A percentile compares a stretch with the other conserved stretches of the same genome.
Conservation (phyloP, 1,284 basidiomycete species). For the Neotropicomus parvogracilis region DNA sequence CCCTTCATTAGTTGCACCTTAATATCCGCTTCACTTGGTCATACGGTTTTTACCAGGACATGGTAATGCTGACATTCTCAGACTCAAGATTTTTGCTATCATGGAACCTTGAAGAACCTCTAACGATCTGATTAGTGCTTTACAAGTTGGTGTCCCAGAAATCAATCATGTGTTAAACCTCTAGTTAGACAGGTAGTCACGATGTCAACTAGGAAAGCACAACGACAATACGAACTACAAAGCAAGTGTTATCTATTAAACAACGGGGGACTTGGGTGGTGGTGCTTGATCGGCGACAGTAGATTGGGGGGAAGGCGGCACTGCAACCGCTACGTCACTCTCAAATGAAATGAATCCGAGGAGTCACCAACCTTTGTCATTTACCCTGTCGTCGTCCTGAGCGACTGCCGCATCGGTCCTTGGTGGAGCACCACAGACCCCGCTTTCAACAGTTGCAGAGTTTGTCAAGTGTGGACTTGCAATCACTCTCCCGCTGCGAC, state of each 20-base stretch:
- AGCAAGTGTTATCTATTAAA: background rate
- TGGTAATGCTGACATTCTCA: conserved; percentile 30
- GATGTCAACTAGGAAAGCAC: conserved; percentile 3
- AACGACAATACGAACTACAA: background rate
- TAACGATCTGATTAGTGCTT: conserved; percentile 33
- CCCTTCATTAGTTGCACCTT: conserved; percentile 32
- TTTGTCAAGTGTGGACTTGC: background rate
- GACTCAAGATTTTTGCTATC: conserved; percentile 25
- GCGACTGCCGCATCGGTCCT: background rate
- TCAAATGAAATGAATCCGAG: background rate
- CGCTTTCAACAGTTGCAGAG: background rate
- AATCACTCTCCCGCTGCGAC: background rate
- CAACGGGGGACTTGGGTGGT: background rate
- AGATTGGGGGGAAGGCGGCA: conserved; percentile 1
- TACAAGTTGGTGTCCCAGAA: conserved; percentile 20
- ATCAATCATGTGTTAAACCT: conserved; percentile 10
- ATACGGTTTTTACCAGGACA: conserved; percentile 32
- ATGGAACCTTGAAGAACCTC: conserved; percentile 22
- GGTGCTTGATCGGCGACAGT: background rate
- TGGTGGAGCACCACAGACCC: background rate
- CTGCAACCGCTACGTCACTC: conserved; percentile 1
- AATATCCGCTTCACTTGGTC: conserved; percentile 37
- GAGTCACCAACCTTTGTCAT: conserved; percentile 1
- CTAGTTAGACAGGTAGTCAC: background rate
- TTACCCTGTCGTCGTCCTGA: background rate